Base-by-base conservation (phyloP, 306 rosid genomes). In the Cucurbita pepo region DNA sequence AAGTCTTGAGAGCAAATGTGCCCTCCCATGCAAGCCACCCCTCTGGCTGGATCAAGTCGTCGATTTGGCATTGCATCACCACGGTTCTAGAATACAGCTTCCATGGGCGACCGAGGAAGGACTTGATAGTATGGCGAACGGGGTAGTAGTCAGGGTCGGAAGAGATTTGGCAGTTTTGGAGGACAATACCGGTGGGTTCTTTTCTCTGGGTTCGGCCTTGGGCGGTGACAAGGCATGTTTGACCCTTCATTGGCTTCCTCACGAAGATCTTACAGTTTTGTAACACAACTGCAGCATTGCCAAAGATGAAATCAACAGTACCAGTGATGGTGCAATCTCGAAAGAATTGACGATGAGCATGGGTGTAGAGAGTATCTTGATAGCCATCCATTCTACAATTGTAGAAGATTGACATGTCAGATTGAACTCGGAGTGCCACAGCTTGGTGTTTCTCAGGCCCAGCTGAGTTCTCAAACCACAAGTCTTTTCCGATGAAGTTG, bases 31-130 rank as follows among this genome's bases (percentile, higher is more conserved):
- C 34, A 30, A 81, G 14, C 79, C 89, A 92, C 2, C 95, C 97
- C 40, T 84, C 79, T 0, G 85, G 82, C 0, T 48, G 25, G 22
- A 81, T 88, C 0, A 85, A 21, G 1, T 59, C 82, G 16, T 84
- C 89, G 21, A 92, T 88, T 0, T 8, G 30, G 0, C 87, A 75
- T 2, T 88, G 84, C 83, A 92, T 81, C 53, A 92, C 62, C 8
- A 92, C 75, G 0, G 92, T 85, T 75, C 85, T 88, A 0, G 96
- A 82, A 60, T 15, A 92, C 3, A 30, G 1, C 75, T 64, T 85
- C 92, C 92, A 86, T 7, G 97, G 97, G 37, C 97, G 73, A 0
- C 90, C 97, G 7, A 92, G 75, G 59, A 63, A 89, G 0, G 86
- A 70, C 44, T 78, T 74, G 62, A 81, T 76, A 19, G 0, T 40